Conservation (phyloP, 2,329 filamentous ascomycete genomes). For the Xylariaceae sp. region DNA sequence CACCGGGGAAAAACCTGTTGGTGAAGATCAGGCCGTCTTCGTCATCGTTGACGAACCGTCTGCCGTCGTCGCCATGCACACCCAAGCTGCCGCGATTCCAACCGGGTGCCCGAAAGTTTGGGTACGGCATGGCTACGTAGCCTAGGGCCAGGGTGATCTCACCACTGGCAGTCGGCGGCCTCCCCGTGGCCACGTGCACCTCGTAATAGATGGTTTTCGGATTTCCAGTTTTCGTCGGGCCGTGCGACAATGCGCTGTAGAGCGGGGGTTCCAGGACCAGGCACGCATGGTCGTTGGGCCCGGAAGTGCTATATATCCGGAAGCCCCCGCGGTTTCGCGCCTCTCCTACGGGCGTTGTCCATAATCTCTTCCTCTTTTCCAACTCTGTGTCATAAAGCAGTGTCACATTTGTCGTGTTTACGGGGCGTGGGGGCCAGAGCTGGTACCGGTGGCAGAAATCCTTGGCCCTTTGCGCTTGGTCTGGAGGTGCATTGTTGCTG, state of each 20-base stretch:
- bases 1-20: slow-evolving; percentile 54
- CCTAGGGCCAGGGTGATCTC: slow-evolving; percentile 59
- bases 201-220: slow-evolving; percentile 66
- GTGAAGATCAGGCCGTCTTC: slow-evolving; percentile 69
- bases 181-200: slow-evolving; percentile 54
- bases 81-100: slow-evolving; percentile 73
- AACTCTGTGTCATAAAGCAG: no score
- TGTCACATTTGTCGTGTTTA: no score
- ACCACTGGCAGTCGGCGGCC: slow-evolving; percentile 31
- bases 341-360: no score
- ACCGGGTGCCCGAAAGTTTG: slow-evolving; percentile 69
- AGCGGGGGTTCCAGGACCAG: slow-evolving; percentile 64
- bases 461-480: no score
- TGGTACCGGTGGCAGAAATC: no score
- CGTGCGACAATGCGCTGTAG: slow-evolving; percentile 57
- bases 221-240: slow-evolving; percentile 41
- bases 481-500: no score
- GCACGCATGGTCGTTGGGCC: slow-evolving; percentile 50
- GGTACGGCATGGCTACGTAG: slow-evolving; percentile 69
- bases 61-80: slow-evolving; percentile 76
- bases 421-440: no score
- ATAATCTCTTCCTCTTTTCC: no score
- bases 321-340: no score
- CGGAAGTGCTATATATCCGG: no score
- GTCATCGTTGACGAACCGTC: slow-evolving; percentile 68